Evolutionary conservation across 164 flowering plant species (phyloP), one percentile per base, ranked within the genome.

Genomic region (Magnolia changhungtana): DNA sequence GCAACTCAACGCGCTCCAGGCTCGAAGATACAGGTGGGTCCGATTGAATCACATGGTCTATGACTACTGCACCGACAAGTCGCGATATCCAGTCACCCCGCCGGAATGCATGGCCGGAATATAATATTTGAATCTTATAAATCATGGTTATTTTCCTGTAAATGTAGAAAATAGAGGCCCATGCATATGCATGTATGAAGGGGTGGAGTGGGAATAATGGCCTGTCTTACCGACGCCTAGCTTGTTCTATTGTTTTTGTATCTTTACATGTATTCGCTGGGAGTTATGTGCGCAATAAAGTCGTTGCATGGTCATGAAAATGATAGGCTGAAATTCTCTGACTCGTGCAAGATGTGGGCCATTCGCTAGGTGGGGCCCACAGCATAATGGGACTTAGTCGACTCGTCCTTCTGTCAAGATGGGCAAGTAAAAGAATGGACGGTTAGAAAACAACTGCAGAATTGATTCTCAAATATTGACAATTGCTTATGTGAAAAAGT

Each of bases 31-130:
- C 83, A 76, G 86, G 8, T 93, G 98, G 98, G 97, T 92, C 71
- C 86, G 96, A 4, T 75, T 83, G 73, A 92, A 92, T 86, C 96
- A 92, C 85, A 84, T 95, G 95, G 86, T 84, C 80, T 95, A 95
- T 50, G 98, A 95, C 78, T 95, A 95, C 75, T 93, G 99, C 86
- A 84, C 88, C 20, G 98, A 95, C 71, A 87, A 77, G 74, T 84
- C 97, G 0, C 84, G 99, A 0, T 81, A 76, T 82, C 92, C 97
- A 13, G 87, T 86, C 16, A 24, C 89, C 45, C 97, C 99, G 58
- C 90, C 91, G 4, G 99, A 93, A 75, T 95, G 99, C 75, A 4
- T 72, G n/a, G 90, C 88, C 50, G 96, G 98, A 10, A 84, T 89
- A 64, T 92, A 73, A 76, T 27, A 55, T 21, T 50, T 6, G 29